Percentiles rank a stretch among this genome's conserved stretches.
Evolutionary conservation across 2,329 filamentous ascomycete species (phyloP).

Genomic region (Cytospora schulzeri): DNA sequence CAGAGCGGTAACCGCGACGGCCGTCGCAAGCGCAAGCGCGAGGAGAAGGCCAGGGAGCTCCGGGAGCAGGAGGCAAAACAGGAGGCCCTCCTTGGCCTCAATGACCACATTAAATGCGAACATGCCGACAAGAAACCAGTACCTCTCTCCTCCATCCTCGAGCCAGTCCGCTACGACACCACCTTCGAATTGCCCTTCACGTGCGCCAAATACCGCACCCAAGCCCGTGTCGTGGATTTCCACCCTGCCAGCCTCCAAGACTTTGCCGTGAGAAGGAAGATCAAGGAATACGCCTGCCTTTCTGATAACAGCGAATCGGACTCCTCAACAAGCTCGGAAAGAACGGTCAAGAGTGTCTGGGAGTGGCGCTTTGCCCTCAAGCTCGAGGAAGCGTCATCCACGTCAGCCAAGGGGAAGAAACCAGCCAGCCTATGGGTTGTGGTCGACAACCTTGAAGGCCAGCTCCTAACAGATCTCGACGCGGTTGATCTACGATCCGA

Average conservation of each 20-base stretch:
- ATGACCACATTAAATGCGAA: constrained; percentile 47
- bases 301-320: constrained; percentile 43
- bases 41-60: constrained; percentile 31
- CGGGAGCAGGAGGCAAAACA: constrained; percentile 35
- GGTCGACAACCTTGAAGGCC: constrained; percentile 60
- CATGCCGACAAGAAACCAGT: constrained; percentile 41
- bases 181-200: constrained; percentile 67
- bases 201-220: constrained; percentile 69
- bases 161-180: constrained; percentile 44
- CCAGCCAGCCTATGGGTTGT: constrained; percentile 64
- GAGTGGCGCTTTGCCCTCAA: constrained; percentile 83
- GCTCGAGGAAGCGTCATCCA: constrained; percentile 66
- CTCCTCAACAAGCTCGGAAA: constrained; percentile 37
- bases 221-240: constrained; percentile 81
- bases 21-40: constrained; percentile 3
- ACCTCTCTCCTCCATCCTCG: constrained; percentile 44
- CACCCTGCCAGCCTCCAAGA: constrained; percentile 69
- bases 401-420: constrained; percentile 32
- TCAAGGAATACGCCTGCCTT: constrained; percentile 52
- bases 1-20: constrained; percentile 33
- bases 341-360: constrained; percentile 52
- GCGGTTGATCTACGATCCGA: constrained; percentile 61
- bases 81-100: constrained; percentile 33
- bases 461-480: constrained; percentile 51
- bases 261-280: constrained; percentile 60